These are phyloP conservation scores for Bipolaris victoriae DNA, from an alignment of 2,329 filamentous ascomycete genomes.

Conservation along the genomic window DNA sequence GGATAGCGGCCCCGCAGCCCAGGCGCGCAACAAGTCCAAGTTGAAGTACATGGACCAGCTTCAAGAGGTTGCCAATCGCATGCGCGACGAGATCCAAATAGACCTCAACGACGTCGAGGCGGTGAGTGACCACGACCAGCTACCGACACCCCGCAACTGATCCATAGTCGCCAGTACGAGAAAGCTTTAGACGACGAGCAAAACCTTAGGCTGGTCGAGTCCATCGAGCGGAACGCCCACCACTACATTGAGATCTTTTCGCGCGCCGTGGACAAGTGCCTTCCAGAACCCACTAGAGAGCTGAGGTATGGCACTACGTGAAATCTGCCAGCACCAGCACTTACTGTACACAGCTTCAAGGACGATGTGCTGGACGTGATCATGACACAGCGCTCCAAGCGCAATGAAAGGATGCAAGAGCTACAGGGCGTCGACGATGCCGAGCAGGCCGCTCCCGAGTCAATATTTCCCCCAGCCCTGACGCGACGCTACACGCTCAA, in stretches of 20 bases:
- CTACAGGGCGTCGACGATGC: constrained; percentile 53
- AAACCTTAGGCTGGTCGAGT: constrained; percentile 73
- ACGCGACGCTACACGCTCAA: constrained; percentile 94
- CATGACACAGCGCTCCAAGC: constrained; percentile 86
- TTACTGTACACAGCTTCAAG: constrained; percentile 73
- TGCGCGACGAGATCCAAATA: constrained; percentile 77
- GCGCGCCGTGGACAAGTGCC: constrained; percentile 81
- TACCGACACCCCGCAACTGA: not conserved
- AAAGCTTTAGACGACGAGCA: constrained; percentile 66
- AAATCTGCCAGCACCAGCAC: not conserved
- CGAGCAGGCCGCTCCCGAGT: constrained; percentile 68
- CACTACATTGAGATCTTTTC: constrained; percentile 95
- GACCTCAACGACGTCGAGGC: constrained; percentile 85
- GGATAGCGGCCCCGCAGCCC: constrained; percentile 64
- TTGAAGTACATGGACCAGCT: constrained; percentile 88
- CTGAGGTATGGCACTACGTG: constrained; percentile 66
- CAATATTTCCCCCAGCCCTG: constrained; percentile 88
- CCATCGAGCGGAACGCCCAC: constrained; percentile 87
- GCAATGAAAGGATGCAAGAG: constrained; percentile 75
- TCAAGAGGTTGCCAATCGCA: constrained; percentile 84
- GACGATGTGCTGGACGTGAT: constrained; percentile 97
- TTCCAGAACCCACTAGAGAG: constrained; percentile 79
- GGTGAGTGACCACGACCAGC: constrained; percentile 56
- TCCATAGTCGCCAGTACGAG: constrained; percentile 70
- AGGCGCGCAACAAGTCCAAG: constrained; percentile 61